Evolutionary conservation across 208 protist species (phyloP).

Genomic region (Leishmania tarentolae): DNA sequence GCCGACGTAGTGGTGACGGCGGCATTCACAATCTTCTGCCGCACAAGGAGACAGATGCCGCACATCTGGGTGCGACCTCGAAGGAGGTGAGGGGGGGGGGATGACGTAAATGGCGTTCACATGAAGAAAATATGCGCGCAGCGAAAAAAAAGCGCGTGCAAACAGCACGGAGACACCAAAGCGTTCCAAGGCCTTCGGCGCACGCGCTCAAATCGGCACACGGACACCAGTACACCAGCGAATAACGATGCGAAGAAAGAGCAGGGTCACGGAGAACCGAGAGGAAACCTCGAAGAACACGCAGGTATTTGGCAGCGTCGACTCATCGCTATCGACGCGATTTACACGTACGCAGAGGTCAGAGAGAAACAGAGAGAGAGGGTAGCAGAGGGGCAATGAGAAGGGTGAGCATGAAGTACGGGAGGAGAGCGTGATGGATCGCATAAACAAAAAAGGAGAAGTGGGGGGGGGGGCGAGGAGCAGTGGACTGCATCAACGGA

Average conservation of each 20-base stretch:
- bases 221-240: background rate
- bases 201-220: background rate
- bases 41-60: conserved; percentile 32
- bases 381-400: background rate
- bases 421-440: background rate
- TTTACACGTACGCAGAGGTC: background rate
- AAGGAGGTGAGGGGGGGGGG: background rate
- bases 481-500: background rate
- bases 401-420: background rate
- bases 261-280: background rate
- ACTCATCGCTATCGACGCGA: background rate
- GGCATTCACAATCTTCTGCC: conserved; percentile 23
- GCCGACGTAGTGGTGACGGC: background rate
- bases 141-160: background rate
- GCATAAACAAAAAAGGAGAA: too few species aligned
- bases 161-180: background rate
- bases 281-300: background rate
- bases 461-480: background rate
- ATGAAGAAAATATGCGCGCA: background rate
- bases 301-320: background rate
- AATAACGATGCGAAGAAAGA: background rate
- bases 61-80: conserved; percentile 11
- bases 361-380: background rate
- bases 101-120: background rate
- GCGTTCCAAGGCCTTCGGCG: background rate